Base-by-base conservation (phyloP, 306 rosid genomes). In the Luffa aegyptiaca region DNA sequence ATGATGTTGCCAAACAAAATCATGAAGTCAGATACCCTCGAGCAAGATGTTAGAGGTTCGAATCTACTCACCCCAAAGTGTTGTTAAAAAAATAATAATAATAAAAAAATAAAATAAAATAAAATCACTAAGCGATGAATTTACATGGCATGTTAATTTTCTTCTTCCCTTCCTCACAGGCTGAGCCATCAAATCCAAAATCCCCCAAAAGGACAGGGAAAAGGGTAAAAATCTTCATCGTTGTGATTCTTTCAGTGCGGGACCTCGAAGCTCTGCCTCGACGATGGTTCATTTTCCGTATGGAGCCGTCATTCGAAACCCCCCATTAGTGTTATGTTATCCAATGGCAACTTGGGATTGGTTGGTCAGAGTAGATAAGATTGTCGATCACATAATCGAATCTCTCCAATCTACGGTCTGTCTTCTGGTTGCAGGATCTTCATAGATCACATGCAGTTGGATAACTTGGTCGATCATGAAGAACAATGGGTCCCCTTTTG, bases 401-500 rank as follows among this genome's bases (percentile, higher is more conserved):
- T 71, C 48, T 36, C 48, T 7, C 46, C 48, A 26, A 10, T 26
- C 49, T 39, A 18, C 13, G 12, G 6, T 3, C 7, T 73, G 44
- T 73, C 26, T 26, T 66, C 12, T 37, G 71, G 48, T 58, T 26
- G 6, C 46, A 14, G 17, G 68, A 57, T 51, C 33, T 37, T 45
- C 56, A 11, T 51, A 44, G 17, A 20, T 70, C 74, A 53, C 79
- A 63, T 81, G 80, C 81, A 33, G 2, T 66, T 64, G 90, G 94
- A 93, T 82, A 90, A 87, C 89, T 81, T 83, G 14, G 31, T n/a
- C 8, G 51, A 39, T 68, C 33, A 68, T 64, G 44, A 57, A n/a
- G 33, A 57, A 57, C 20, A 0, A 36, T 41, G 73, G 73, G 86
- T 94, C 83, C 77, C 98, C 90, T 83, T 80, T 82, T 6, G 10